These are phyloP conservation scores for Pistacia atlantica DNA, from an alignment of 345 rosid species.

Conservation along the genomic window DNA sequence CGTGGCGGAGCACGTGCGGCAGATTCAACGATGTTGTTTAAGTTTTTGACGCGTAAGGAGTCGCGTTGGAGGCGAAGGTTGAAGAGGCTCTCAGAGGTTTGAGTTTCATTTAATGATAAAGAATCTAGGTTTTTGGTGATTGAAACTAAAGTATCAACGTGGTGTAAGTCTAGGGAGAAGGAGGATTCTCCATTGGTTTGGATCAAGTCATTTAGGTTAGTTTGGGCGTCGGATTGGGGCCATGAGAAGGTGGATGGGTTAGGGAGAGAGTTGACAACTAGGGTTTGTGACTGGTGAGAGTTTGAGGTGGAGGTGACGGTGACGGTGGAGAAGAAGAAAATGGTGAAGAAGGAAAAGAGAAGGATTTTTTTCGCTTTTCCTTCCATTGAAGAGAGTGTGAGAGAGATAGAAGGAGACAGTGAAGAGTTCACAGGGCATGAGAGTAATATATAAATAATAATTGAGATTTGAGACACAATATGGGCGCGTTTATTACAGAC, in stretches of 20 bases:
- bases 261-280: constrained; percentile 50
- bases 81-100: constrained; percentile 67
- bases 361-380: constrained; percentile 30
- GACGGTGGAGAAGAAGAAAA: constrained; percentile 27
- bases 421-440: background rate
- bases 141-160: constrained; percentile 60
- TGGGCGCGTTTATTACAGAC: too few species aligned
- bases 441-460: constrained; percentile 29
- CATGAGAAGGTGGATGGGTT: constrained; percentile 44
- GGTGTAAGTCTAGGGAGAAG: constrained; percentile 58
- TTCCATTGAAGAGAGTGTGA: constrained; percentile 36
- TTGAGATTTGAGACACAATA: too few species aligned
- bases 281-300: constrained; percentile 43
- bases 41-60: constrained; percentile 50
- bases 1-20: constrained; percentile 22
- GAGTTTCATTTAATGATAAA: constrained; percentile 46
- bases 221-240: constrained; percentile 32
- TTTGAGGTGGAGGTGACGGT: constrained; percentile 18
- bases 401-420: background rate
- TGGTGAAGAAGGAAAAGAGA: constrained; percentile 33
- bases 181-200: constrained; percentile 18
- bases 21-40: constrained; percentile 42
- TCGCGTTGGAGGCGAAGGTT: constrained; percentile 72
- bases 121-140: constrained; percentile 46
- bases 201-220: constrained; percentile 7